Percentiles rank a stretch among this genome's conserved stretches.
Evolutionary conservation across 106 monocot species (phyloP).

Genomic region (Platanthera zijinensis): DNA sequence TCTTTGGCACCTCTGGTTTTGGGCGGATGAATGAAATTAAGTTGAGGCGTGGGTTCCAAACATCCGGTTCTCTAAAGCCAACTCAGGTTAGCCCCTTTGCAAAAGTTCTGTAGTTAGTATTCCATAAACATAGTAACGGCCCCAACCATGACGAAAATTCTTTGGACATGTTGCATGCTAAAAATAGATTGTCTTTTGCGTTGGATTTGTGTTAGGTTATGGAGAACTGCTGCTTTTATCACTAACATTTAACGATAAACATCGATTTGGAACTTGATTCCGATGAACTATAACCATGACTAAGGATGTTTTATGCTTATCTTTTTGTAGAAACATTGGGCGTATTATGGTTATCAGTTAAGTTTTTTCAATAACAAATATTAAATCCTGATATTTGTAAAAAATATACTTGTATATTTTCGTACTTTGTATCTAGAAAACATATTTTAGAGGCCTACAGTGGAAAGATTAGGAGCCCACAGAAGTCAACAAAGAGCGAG

Average conservation of each 20-base stretch:
- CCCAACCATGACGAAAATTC: not conserved
- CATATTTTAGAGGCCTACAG: too few relatives aligned
- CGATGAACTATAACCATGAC: not conserved
- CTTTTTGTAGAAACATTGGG: not conserved
- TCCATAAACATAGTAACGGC: not conserved
- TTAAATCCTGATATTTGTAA: not conserved
- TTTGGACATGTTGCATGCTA: not conserved
- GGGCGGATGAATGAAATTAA: slow-evolving; percentile 49
- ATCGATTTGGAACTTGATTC: not conserved
- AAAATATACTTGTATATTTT: too few relatives aligned
- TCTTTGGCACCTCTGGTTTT: slow-evolving; percentile 39
- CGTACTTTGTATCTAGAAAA: too few relatives aligned
- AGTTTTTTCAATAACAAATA: not conserved
- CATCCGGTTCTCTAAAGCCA: slow-evolving; percentile 64
- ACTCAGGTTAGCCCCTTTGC: slow-evolving; percentile 56
- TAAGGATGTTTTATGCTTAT: not conserved
- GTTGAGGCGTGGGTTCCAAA: slow-evolving; percentile 78
- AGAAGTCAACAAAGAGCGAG: too few relatives aligned
- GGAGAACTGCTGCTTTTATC: not conserved
- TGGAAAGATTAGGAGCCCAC: too few relatives aligned
- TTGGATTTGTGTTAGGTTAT: not conserved
- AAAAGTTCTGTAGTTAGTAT: not conserved
- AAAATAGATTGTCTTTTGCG: not conserved
- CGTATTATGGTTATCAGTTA: not conserved
- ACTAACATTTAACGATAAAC: not conserved